phyloP scores from a whole-genome alignment of 208 protist genomes.

The Jaenimonas drosophilae region DNA sequence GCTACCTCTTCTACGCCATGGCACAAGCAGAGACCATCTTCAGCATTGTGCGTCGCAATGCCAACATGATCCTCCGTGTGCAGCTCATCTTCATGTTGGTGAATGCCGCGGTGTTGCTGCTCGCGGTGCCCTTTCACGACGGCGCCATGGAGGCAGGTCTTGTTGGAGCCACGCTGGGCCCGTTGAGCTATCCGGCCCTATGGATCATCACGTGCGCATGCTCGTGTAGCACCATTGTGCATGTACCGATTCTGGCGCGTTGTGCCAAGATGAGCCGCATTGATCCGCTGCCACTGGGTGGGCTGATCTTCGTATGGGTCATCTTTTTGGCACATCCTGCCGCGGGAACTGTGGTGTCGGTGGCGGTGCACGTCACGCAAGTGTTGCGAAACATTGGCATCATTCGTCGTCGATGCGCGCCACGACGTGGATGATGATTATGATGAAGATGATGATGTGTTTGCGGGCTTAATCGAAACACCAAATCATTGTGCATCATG shows the following conservation, averaged over 20 bases:
- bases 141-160: conserved; percentile 14
- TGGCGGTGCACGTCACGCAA: conserved; percentile 52
- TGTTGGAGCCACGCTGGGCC: conserved; percentile 21
- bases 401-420: too few species aligned
- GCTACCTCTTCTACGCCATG: conserved; percentile 53
- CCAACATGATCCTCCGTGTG: conserved; percentile 53
- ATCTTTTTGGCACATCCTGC: conserved; percentile 39
- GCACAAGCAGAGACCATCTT: conserved; percentile 49
- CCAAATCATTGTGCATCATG: too few species aligned
- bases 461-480: too few species aligned
- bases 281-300: conserved; percentile 33
- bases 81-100: conserved; percentile 42
- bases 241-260: conserved; percentile 68
- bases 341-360: conserved; percentile 23
- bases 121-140: conserved; percentile 36
- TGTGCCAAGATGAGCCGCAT: conserved; percentile 29
- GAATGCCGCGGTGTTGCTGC: conserved; percentile 43
- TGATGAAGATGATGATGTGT: too few species aligned
- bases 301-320: conserved; percentile 56
- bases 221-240: conserved; percentile 63
- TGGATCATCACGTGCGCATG: conserved; percentile 73
- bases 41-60: conserved; percentile 23
- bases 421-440: too few species aligned
- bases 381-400: conserved; percentile 40
- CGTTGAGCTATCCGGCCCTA: conserved; percentile 67